These are phyloP conservation scores for Penicillium canariense DNA, from an alignment of 495 filamentous ascomycete genomes.

Conservation along the genomic window DNA sequence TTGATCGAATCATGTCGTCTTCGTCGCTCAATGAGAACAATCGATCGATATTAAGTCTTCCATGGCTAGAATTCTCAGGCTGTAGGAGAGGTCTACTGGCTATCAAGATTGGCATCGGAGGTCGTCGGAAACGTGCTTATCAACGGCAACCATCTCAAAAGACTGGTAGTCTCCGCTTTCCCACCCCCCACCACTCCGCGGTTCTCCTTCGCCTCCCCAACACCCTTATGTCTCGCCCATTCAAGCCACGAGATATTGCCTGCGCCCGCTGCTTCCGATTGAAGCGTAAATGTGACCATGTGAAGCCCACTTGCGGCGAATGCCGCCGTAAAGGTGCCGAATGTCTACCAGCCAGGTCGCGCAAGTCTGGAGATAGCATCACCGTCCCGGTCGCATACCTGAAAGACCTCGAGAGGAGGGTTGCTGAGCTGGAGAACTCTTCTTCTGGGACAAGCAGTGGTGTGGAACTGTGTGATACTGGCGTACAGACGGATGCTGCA, in stretches of 20 bases:
- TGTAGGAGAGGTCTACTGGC: no score
- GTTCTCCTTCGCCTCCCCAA: background rate
- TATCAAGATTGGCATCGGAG: slow-evolving; percentile 13
- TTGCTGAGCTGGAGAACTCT: slow-evolving; percentile 25
- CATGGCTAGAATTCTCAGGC: no score
- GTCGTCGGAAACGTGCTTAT: slow-evolving; percentile 23
- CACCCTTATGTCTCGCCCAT: slow-evolving; percentile 27
- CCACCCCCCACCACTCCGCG: slow-evolving; percentile 17
- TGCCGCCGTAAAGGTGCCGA: slow-evolving; percentile 34
- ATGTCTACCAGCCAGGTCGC: slow-evolving; percentile 31
- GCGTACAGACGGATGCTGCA: slow-evolving; percentile 29
- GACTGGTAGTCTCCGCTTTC: slow-evolving; percentile 14
- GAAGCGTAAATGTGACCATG: slow-evolving; percentile 38
- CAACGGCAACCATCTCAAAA: slow-evolving; percentile 9
- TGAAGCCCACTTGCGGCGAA: slow-evolving; percentile 34
- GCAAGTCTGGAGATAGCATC: slow-evolving; percentile 29
- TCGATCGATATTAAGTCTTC: background rate
- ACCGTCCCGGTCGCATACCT: slow-evolving; percentile 33
- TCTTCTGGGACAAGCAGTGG: background rate
- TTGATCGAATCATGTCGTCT: no score
- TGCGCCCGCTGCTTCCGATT: slow-evolving; percentile 36
- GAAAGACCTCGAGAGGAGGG: slow-evolving; percentile 26
- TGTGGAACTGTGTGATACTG: slow-evolving; percentile 21
- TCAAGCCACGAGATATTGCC: slow-evolving; percentile 30
- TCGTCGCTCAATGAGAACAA: no score